Evolutionary conservation across 305 asterid genomes (phyloP), one percentile per base, ranked within the genome.

Genomic region (Ajuga reptans): DNA sequence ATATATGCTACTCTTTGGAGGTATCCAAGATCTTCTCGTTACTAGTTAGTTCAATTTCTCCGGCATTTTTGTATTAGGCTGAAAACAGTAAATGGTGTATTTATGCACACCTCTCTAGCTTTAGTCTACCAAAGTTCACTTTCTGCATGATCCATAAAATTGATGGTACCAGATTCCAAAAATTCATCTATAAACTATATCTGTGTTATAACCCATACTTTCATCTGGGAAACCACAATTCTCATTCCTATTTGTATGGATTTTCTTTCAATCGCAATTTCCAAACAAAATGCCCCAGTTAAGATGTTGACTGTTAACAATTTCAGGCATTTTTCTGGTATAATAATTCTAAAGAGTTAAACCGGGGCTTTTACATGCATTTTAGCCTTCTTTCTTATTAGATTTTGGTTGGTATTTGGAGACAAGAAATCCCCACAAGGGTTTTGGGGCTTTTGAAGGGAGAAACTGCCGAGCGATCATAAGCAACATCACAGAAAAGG

Each of bases 111-210:
- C 61, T 27, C 41, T 54, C 41, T 24, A 54, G 18, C 61, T 54
- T 33, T 21, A 18, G 18, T 11, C 12, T 17, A 17, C 57, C 24
- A 43, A 57, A n/a, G 11, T 55, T 34, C 47, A 14, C n/a, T 14
- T 56, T 37, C 41, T 36, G 64, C 50, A 39, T 11, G 33, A 39
- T 37, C 34, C 36, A 39, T 17, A 37, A 24, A 52, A 34, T n/a
- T 36, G 71, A 50, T 55, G 61, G 39, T 50, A 18, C 71, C 4
- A 51, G 33, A 51, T 66, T 16, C 31, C 59, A 21, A 66, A 52
- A 36, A 51, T 16, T 16, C 14, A 11, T 29, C 14, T 6, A 29
- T 10, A 34, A 64, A 33, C 45, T 9, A 31, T 4, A 14, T 50
- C 36, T 7, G 45, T 24, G 43, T 16, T 27, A 14, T 4, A 16